Evolutionary conservation across 495 filamentous ascomycete genomes (phyloP).

Genomic region (Podospora pseudopauciseta): DNA sequence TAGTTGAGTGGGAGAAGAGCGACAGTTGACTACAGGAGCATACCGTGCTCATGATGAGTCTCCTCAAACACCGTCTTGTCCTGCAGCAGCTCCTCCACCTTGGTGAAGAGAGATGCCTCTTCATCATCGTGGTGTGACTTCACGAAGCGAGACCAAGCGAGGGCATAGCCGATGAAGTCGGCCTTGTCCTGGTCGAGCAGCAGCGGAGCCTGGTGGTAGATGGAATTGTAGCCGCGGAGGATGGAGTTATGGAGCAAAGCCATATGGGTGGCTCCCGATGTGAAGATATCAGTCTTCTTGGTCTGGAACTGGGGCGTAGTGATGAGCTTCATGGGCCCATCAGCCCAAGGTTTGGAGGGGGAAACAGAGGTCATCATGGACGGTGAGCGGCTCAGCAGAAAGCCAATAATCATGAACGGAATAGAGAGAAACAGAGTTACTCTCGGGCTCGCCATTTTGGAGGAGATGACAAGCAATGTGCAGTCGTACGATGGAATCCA

Average conservation of each 20-base stretch:
- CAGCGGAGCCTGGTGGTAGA: constrained; percentile 50
- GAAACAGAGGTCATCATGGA: constrained; percentile 40
- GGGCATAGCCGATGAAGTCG: constrained; percentile 51
- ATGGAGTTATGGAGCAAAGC: constrained; percentile 56
- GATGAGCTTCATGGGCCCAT: constrained; percentile 47
- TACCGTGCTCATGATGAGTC: constrained; percentile 52
- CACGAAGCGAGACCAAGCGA: constrained; percentile 51
- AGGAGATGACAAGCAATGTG: not conserved
- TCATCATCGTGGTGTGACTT: constrained; percentile 54
- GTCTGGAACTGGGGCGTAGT: constrained; percentile 46
- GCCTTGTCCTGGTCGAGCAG: constrained; percentile 40
- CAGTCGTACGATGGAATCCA: constrained; percentile 18
- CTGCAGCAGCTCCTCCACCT: constrained; percentile 46
- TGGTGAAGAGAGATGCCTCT: constrained; percentile 49
- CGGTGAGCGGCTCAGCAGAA: constrained; percentile 41
- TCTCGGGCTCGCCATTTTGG: constrained; percentile 20
- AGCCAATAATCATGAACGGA: constrained; percentile 32
- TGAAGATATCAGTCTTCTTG: constrained; percentile 50
- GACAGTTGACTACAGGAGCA: not conserved
- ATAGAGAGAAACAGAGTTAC: constrained; percentile 27
- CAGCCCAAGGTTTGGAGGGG: constrained; percentile 45
- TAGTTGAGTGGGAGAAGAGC: not conserved
- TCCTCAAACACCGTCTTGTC: constrained; percentile 45
- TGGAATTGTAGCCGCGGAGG: constrained; percentile 57
- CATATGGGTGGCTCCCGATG: constrained; percentile 56